These are phyloP conservation scores for Aphanocladium album DNA, from an alignment of 2,329 filamentous ascomycete genomes.

Conservation along the genomic window DNA sequence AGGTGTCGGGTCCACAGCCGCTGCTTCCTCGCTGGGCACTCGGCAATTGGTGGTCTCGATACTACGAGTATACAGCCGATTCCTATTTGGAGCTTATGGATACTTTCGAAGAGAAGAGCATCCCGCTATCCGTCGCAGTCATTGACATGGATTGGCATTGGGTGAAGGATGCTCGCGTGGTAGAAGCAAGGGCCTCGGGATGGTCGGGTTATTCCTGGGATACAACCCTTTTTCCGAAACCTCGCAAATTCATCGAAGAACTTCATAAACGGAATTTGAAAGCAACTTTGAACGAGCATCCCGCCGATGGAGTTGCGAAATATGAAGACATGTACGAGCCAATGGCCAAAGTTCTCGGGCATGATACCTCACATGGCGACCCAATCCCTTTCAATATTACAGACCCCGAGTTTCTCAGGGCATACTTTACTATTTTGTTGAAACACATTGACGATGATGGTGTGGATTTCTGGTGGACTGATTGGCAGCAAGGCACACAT, in stretches of 20 bases:
- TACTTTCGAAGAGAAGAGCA: conserved; percentile 42
- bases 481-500: conserved; percentile 59
- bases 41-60: conserved; percentile 63
- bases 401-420: conserved; percentile 48
- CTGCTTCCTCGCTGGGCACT: conserved; percentile 52
- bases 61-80: conserved; percentile 50
- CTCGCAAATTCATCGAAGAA: conserved; percentile 43
- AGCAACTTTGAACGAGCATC: conserved; percentile 57
- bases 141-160: conserved; percentile 65
- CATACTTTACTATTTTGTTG: conserved; percentile 54
- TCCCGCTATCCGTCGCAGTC: conserved; percentile 56
- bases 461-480: conserved; percentile 62
- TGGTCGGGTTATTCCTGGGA: conserved; percentile 58
- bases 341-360: conserved; percentile 47
- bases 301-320: conserved; percentile 51
- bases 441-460: conserved; percentile 50
- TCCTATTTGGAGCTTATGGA: conserved; percentile 56
- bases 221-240: conserved; percentile 41
- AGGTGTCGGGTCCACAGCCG: conserved; percentile 52
- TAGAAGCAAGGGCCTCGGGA: conserved; percentile 29
- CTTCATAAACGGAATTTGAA: conserved; percentile 49
- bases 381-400: conserved; percentile 54
- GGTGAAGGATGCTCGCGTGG: conserved; percentile 42
- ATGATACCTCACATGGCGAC: conserved; percentile 43
- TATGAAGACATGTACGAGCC: conserved; percentile 53